A percentile compares a stretch with the other conserved stretches of the same genome.
Conservation (phyloP, 2,329 filamentous ascomycete species). For the Talaromyces verruculosus region DNA sequence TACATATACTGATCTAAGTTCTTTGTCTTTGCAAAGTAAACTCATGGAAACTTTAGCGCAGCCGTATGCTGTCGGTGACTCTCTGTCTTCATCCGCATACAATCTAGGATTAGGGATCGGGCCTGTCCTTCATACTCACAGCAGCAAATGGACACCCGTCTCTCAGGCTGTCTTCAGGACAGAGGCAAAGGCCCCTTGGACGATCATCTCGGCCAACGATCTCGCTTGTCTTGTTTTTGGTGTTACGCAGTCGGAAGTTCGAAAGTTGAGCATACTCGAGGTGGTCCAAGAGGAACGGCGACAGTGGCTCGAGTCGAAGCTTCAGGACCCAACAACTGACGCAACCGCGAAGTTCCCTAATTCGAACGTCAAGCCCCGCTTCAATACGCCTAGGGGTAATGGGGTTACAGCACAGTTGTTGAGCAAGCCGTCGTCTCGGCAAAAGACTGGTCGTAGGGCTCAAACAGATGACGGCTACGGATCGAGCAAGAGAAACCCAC, state of each 20-base stretch:
- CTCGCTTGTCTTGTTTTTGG: conserved; percentile 96
- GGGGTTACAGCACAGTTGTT: conserved; percentile 86
- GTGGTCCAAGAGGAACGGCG: conserved; percentile 88
- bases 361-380: conserved; percentile 40
- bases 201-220: conserved; percentile 93
- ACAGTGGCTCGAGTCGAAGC: conserved; percentile 83
- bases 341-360: conserved; percentile 37
- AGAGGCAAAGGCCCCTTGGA: conserved; percentile 87
- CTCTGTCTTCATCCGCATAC: conserved; percentile 39
- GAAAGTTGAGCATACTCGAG: conserved; percentile 91
- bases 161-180: conserved; percentile 98
- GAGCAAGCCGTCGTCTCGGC: conserved; percentile 71
- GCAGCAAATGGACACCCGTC: conserved; percentile 83
- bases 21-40: conserved; percentile 74
- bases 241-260: conserved; percentile 93
- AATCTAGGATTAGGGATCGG: conserved; percentile 43
- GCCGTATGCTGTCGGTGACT: conserved; percentile 66
- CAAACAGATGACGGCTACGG: conserved; percentile 59
- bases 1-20: conserved; percentile 80
- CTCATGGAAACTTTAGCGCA: conserved; percentile 82
- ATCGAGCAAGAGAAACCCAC: conserved; percentile 52
- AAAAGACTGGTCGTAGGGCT: conserved; percentile 49
- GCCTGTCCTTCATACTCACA: conserved; percentile 76
- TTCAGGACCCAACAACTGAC: conserved; percentile 63
- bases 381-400: conserved; percentile 55